phyloP scores from a whole-genome alignment of 805 yeast genomes.

The Pichia scutulata region DNA sequence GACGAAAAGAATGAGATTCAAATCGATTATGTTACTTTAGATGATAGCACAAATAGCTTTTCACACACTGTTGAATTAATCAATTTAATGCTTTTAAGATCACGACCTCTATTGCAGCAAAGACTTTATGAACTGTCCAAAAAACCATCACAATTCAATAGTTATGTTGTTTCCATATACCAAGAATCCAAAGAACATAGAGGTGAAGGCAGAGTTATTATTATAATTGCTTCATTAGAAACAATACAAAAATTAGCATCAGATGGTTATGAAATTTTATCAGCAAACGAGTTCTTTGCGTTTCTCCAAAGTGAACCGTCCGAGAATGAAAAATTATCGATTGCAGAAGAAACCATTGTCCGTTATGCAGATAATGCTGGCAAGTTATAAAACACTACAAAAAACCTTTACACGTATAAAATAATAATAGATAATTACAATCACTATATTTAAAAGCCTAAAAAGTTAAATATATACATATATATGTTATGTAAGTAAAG shows the following conservation, averaged over 20 bases:
- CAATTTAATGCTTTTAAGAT: slow-evolving; percentile 32
- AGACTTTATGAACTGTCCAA: slow-evolving; percentile 21
- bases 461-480: too few relatives aligned
- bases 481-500: too few relatives aligned
- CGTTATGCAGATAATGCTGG: not conserved
- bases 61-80: slow-evolving; percentile 41
- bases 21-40: slow-evolving; percentile 26
- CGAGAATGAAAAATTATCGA: not conserved
- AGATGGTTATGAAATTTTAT: slow-evolving; percentile 14
- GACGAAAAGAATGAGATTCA: slow-evolving; percentile 28
- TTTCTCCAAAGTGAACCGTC: not conserved
- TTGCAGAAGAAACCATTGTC: slow-evolving; percentile 2
- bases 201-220: slow-evolving; percentile 27
- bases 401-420: not conserved
- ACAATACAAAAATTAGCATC: slow-evolving; percentile 20
- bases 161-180: slow-evolving; percentile 33
- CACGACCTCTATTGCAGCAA: slow-evolving; percentile 28
- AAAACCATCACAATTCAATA: slow-evolving; percentile 30
- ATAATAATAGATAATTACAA: not conserved
- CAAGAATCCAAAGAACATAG: slow-evolving; percentile 34
- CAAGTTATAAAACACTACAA: not conserved
- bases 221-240: slow-evolving; percentile 27
- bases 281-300: not conserved
- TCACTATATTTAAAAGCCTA: too few relatives aligned
- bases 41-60: slow-evolving; percentile 44